Base-by-base conservation (phyloP, 23 red algal genomes). In the Porphyridium purpureum region DNA sequence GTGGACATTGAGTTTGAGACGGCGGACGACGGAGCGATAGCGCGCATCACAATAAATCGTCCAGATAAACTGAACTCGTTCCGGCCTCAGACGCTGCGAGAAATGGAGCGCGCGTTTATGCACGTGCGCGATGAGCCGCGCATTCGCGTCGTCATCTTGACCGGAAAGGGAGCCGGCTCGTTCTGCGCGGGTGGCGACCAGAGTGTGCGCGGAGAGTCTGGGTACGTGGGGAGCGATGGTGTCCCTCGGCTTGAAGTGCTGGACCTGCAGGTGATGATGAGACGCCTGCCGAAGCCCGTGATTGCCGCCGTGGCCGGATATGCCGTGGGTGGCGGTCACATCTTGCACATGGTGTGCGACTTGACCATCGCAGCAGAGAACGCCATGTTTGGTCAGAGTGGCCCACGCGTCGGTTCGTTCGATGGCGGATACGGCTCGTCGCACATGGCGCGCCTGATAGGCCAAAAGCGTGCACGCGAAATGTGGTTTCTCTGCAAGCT, bases 271-370 rank as follows among this genome's bases (percentile, higher is more conserved):
- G 42, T 84, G 14, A 60, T 84, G 54, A 84, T 84, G 79, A 51
- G 79, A 7, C 59, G 79, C 8, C 21, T 95, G 48, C 79, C 73
- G 15, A 84, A 83, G 54, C 73, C 77, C 8, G 47, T 84, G n/a
- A 80, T 95, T 22, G 88, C 88, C 5, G 77, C 72, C 46, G 88
- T 95, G 0, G 73, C 73, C 24, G 88, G 88, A 7, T 95, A 84
- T 65, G 77, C 78, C 8, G 55, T 95, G 22, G 88, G 88, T 21
- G 88, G 88, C 25, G 88, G 88, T 21, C 78, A 81, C 63, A 81
- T 83, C 63, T 58, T 95, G 17, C 75, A 81, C 58, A 57, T 95
- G 62, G 66, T 81, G 7, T 85, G 79, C 55, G 88, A 95, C 52
- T 47, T 95, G 53, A 76, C 75, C 31, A 74, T 84, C 33, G 77